phyloP scores from a whole-genome alignment of 2,329 filamentous ascomycete species.

The Alternaria sp. region DNA sequence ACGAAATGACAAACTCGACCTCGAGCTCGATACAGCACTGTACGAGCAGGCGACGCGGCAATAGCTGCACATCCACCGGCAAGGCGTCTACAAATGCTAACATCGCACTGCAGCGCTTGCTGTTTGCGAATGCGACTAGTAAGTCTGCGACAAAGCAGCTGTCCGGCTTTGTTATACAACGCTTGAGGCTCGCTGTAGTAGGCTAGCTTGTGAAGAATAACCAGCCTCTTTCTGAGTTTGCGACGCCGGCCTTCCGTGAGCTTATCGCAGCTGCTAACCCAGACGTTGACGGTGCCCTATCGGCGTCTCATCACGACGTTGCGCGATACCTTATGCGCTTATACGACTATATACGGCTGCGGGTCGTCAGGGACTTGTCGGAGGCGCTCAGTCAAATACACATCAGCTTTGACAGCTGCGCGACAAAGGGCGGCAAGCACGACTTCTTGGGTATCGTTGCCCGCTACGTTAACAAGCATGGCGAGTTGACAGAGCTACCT shows the following conservation, averaged over 20 bases:
- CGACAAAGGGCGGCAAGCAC: conserved; percentile 12
- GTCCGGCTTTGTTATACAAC: conserved; percentile 1
- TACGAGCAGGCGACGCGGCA: too few relatives aligned
- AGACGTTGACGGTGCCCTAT: not conserved
- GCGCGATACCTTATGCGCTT: not conserved
- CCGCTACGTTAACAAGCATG: not conserved
- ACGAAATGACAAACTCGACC: too few relatives aligned
- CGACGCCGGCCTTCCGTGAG: not conserved
- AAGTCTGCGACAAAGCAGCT: not conserved
- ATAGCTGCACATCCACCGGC: too few relatives aligned
- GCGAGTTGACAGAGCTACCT: conserved; percentile 6
- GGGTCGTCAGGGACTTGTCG: not conserved
- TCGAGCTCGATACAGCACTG: too few relatives aligned
- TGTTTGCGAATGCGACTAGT: too few relatives aligned
- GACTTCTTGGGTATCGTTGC: conserved; percentile 11
- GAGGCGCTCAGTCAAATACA: not conserved
- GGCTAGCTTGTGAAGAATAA: conserved; percentile 9
- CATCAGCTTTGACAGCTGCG: conserved; percentile 3
- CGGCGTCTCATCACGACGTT: not conserved
- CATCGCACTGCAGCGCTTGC: too few relatives aligned
- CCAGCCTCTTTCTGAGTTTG: conserved; percentile 9
- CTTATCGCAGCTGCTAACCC: not conserved
- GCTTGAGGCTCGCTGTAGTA: conserved; percentile 1
- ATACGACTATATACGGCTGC: not conserved
- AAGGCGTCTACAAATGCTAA: too few relatives aligned